Evolutionary conservation across 2,329 filamentous ascomycete genomes (phyloP).

Genomic region (Neonectria neomacrospora): DNA sequence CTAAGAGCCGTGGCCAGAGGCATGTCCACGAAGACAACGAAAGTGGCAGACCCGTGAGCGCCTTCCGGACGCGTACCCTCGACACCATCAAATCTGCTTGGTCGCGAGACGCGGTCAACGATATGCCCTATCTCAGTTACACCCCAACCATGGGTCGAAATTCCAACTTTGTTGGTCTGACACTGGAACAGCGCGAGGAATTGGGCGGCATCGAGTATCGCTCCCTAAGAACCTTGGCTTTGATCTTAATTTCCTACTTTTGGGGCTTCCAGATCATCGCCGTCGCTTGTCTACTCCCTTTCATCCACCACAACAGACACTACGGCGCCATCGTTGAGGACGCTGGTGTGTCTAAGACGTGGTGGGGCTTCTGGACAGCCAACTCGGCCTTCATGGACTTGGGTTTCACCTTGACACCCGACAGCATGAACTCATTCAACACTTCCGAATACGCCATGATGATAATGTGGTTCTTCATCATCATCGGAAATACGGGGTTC

Average conservation of each 20-base stretch:
- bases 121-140: slow-evolving; percentile 93
- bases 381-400: slow-evolving; percentile 93
- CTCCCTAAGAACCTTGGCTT: slow-evolving; percentile 84
- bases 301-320: slow-evolving; percentile 73
- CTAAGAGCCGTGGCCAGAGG: slow-evolving; percentile 52
- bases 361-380: slow-evolving; percentile 94
- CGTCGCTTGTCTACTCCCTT: slow-evolving; percentile 78
- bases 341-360: slow-evolving; percentile 73
- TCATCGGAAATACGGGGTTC: slow-evolving; percentile 95
- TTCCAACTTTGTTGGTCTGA: slow-evolving; percentile 88
- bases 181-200: slow-evolving; percentile 92
- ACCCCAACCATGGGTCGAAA: slow-evolving; percentile 93
- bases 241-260: slow-evolving; percentile 83
- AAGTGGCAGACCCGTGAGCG: slow-evolving; percentile 39
- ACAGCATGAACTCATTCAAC: slow-evolving; percentile 94
- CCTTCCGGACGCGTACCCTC: slow-evolving; percentile 60
- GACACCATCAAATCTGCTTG: slow-evolving; percentile 68
- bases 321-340: slow-evolving; percentile 75
- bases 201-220: slow-evolving; percentile 97
- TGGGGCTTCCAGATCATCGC: slow-evolving; percentile 84
- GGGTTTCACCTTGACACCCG: slow-evolving; percentile 90
- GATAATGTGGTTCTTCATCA: slow-evolving; percentile 84
- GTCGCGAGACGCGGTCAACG: slow-evolving; percentile 63
- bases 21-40: slow-evolving; percentile 53
- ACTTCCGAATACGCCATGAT: slow-evolving; percentile 79